Percentiles rank a stretch among this genome's conserved stretches.
Evolutionary conservation across 2,329 filamentous ascomycete genomes (phyloP).

Genomic region (Rhexocercosporidium sp.): DNA sequence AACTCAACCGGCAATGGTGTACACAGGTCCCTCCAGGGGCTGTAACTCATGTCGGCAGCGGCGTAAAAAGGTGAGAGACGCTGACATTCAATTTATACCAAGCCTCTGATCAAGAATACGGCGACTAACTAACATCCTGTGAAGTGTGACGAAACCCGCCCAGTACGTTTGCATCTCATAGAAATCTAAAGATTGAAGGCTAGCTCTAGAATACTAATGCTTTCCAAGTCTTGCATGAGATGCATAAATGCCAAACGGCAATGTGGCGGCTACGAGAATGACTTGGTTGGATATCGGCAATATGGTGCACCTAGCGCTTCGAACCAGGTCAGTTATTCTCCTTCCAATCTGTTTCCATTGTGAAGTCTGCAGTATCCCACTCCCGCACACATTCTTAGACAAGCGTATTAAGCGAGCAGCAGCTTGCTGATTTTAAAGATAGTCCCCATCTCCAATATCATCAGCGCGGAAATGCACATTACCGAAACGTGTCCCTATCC

Average conservation of each 20-base stretch:
- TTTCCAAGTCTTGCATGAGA: constrained; percentile 31
- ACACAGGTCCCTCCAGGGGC: constrained; percentile 31
- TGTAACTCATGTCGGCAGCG: constrained; percentile 33
- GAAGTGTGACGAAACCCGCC: constrained; percentile 36
- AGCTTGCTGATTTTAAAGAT: not conserved
- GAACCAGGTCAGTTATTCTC: not conserved
- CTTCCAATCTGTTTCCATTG: no score
- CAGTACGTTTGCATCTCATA: constrained; percentile 24
- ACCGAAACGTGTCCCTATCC: constrained; percentile 29
- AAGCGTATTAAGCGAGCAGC: not conserved
- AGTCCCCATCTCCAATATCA: constrained; percentile 1
- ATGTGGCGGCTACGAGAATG: constrained; percentile 30
- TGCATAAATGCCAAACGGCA: constrained; percentile 30
- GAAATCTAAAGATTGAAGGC: not conserved
- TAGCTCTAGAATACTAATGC: not conserved
- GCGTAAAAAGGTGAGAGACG: constrained; percentile 31
- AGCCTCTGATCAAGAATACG: not conserved
- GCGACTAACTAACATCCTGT: not conserved
- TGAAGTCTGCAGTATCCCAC: no score
- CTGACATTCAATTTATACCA: not conserved
- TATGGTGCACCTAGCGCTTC: not conserved
- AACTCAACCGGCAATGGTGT: no score
- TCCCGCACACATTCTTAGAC: no score
- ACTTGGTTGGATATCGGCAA: constrained; percentile 9
- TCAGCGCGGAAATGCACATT: constrained; percentile 34